These are phyloP conservation scores for Euptelea pleiosperma DNA, from an alignment of 164 flowering plant species.

Conservation along the genomic window DNA sequence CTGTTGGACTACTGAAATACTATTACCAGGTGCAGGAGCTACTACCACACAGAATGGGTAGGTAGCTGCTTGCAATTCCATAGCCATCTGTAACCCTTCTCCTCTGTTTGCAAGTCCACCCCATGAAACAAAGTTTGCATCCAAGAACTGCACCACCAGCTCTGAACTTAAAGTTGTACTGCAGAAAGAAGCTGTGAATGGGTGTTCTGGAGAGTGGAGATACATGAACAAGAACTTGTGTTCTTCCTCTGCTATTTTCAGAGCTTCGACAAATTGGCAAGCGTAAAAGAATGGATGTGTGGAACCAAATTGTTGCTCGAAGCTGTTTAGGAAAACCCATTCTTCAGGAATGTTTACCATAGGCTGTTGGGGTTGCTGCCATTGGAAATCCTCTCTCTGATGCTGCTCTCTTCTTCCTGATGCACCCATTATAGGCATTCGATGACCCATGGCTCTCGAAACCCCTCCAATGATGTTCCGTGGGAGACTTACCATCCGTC, in stretches of 20 bases:
- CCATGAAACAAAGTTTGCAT: constrained; percentile 72
- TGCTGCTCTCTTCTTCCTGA: constrained; percentile 36
- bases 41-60: constrained; percentile 67
- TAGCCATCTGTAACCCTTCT: constrained; percentile 54
- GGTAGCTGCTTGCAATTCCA: constrained; percentile 31
- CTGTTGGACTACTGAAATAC: constrained; percentile 58
- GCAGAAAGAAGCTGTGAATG: constrained; percentile 54
- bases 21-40: constrained; percentile 43
- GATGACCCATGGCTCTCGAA: constrained; percentile 52
- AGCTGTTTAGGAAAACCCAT: constrained; percentile 42
- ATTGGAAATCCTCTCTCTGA: too few relatives aligned
- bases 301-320: constrained; percentile 56
- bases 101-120: constrained; percentile 47
- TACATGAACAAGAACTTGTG: constrained; percentile 58
- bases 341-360: constrained; percentile 32
- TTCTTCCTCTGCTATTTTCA: constrained; percentile 54
- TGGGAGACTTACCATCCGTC: constrained; percentile 55
- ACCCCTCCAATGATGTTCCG: constrained; percentile 46
- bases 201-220: constrained; percentile 65
- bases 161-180: constrained; percentile 55
- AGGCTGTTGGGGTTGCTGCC: constrained; percentile 18
- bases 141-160: constrained; percentile 56
- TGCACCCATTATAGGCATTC: constrained; percentile 24
- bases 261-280: constrained; percentile 44
- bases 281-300: constrained; percentile 60